Base-by-base conservation (phyloP, 768 basidiomycete genomes). In the Termitomyces sp. region DNA sequence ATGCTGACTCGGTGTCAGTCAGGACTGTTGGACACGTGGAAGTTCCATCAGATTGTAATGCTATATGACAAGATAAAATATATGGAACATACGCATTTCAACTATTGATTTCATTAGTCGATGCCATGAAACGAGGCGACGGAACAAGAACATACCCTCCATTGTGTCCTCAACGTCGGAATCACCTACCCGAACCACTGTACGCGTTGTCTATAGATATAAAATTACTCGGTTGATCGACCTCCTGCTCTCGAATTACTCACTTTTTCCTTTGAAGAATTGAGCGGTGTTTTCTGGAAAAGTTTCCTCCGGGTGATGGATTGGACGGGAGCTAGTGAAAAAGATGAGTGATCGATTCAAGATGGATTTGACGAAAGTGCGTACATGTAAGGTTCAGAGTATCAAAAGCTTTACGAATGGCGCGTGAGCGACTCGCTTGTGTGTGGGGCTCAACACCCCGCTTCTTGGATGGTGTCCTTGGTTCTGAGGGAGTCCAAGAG, bases 1-100 rank as follows among this genome's bases (percentile, higher is more conserved):
- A 13, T 16, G 24, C 57, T 12, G 43, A 27, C 4, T 56, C 50
- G n/a, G 53, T 56, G 18, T 67, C 66, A 1, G 63, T 62, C 14
- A 64, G 65, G 7, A 48, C 63, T 48, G 47, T 43, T 40, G 14
- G 33, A 45, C 50, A 37, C 45, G n/a, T n/a, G n/a, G n/a, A n/a
- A n/a, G n/a, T 24, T 33, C 42, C 32, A 36, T 58, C 5, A 47
- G 37, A 27, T 30, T 42, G 24, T 50, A 12, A 13, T 26, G n/a
- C 3, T 13, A 27, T 27, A 27, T 30, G 20, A 20, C 9, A 42
- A 40, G n/a, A 14, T 22, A 18, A 37, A 10, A 18, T 13, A 51
- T 43, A 40, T 33, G 22, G 27, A 43, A 53, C 37, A 10, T 43
- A 51, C 50, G 8, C 3, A n/a, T n/a, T 24, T 53, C 40, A 43